Conservation (phyloP, 345 rosid genomes). For the Eucalyptus dawsonii region DNA sequence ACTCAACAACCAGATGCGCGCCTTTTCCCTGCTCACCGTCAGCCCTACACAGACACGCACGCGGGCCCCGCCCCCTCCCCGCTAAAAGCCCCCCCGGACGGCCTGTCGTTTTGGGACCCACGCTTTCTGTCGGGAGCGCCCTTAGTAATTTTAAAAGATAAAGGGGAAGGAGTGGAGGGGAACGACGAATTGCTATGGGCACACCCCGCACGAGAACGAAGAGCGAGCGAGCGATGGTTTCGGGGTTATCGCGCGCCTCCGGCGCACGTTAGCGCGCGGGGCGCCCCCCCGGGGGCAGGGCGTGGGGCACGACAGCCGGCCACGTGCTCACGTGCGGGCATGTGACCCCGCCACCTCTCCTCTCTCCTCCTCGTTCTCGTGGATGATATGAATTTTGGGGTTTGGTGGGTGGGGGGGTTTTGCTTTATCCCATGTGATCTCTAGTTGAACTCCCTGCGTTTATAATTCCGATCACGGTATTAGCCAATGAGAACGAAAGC, state of each 20-base stretch:
- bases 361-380: not conserved
- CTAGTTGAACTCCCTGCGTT: not conserved
- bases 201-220: not conserved
- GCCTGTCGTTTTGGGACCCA: not conserved
- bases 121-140: not conserved
- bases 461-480: not conserved
- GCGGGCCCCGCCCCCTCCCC: not conserved
- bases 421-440: not conserved
- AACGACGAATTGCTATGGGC: not conserved
- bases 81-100: not conserved
- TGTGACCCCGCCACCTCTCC: constrained; percentile 14
- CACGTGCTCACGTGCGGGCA: constrained; percentile 70
- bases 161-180: not conserved
- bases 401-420: not conserved
- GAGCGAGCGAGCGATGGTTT: not conserved
- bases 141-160: not conserved
- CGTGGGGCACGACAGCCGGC: constrained; percentile 20
- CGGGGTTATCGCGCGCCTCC: not conserved
- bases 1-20: not conserved
- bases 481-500: not conserved
- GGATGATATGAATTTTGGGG: not conserved
- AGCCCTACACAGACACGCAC: not conserved
- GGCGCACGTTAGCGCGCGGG: not conserved
- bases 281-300: not conserved
- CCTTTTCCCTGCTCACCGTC: not conserved